Conservation (phyloP, 2,329 filamentous ascomycete genomes). For the Myriosclerotinia scirpicola region DNA sequence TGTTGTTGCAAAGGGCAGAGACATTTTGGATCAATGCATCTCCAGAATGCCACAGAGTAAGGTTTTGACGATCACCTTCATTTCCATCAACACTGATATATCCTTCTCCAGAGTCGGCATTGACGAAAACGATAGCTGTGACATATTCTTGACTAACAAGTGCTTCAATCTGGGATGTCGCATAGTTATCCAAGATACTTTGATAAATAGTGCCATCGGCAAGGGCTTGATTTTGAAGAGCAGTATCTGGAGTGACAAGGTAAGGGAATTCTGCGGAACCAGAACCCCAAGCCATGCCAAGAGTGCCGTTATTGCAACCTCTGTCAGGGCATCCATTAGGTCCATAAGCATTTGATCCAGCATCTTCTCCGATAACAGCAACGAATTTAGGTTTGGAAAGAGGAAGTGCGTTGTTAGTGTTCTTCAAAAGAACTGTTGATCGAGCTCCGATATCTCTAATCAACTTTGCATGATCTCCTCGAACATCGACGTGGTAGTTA, state of each 20-base stretch:
- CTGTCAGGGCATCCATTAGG: conserved; percentile 61
- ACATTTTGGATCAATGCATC: conserved; percentile 81
- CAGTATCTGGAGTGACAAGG: conserved; percentile 73
- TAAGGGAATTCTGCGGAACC: conserved; percentile 74
- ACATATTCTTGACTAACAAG: conserved; percentile 59
- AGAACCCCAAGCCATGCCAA: conserved; percentile 79
- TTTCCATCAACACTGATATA: conserved; percentile 83
- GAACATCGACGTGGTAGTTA: conserved; percentile 84
- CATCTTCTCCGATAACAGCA: conserved; percentile 79
- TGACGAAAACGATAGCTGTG: conserved; percentile 84
- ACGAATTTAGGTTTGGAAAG: conserved; percentile 76
- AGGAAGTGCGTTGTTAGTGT: conserved; percentile 67
- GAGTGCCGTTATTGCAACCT: conserved; percentile 58
- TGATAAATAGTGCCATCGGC: conserved; percentile 62
- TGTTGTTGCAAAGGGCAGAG: conserved; percentile 76
- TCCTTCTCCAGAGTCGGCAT: conserved; percentile 82
- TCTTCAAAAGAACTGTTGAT: conserved; percentile 88
- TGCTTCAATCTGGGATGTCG: conserved; percentile 64
- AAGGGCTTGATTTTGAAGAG: conserved; percentile 63
- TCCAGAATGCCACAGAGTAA: conserved; percentile 84
- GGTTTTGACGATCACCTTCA: conserved; percentile 84
- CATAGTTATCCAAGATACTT: conserved; percentile 65
- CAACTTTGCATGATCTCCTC: conserved; percentile 65
- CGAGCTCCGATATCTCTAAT: conserved; percentile 77
- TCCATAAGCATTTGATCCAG: conserved; percentile 61